phyloP scores from a whole-genome alignment of 768 basidiomycete genomes.

The Lentinula aciculospora region DNA sequence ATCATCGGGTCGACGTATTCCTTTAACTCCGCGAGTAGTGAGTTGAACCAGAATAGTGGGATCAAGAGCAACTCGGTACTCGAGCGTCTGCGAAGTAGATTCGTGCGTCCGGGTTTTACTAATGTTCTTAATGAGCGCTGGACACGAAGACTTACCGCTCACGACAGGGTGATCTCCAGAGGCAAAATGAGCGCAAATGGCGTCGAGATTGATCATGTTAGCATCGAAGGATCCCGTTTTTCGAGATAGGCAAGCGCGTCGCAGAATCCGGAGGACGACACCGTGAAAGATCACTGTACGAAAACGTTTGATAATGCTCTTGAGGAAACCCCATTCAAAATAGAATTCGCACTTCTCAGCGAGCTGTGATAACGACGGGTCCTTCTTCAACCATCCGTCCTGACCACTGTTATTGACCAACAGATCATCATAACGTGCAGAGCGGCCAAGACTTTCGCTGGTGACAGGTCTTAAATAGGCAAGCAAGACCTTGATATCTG shows the following conservation, averaged over 20 bases:
- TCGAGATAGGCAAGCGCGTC: constrained; percentile 58
- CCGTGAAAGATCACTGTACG: constrained; percentile 72
- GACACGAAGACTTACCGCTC: not conserved
- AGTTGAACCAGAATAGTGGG: constrained; percentile 27
- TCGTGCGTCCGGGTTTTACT: constrained; percentile 28
- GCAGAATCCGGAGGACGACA: constrained; percentile 58
- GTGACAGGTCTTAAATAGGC: constrained; percentile 79
- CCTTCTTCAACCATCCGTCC: constrained; percentile 44
- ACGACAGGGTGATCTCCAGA: not conserved
- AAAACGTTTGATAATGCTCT: constrained; percentile 71
- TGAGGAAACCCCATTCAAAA: constrained; percentile 22
- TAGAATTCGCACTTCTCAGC: constrained; percentile 68
- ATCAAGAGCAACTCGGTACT: constrained; percentile 36
- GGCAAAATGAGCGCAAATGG: constrained; percentile 2
- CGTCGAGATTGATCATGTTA: not conserved
- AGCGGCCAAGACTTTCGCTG: constrained; percentile 50
- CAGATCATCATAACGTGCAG: constrained; percentile 27
- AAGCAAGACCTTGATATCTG: constrained; percentile 65
- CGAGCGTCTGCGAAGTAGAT: constrained; percentile 32
- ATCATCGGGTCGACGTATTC: constrained; percentile 17
- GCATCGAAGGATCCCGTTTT: constrained; percentile 48
- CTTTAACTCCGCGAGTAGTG: constrained; percentile 21
- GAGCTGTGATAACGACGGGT: constrained; percentile 66
- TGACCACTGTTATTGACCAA: not conserved
- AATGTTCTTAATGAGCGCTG: constrained; percentile 27